These are phyloP conservation scores for Neurospora sp. DNA, from an alignment of 495 filamentous ascomycete genomes.

Conservation along the genomic window DNA sequence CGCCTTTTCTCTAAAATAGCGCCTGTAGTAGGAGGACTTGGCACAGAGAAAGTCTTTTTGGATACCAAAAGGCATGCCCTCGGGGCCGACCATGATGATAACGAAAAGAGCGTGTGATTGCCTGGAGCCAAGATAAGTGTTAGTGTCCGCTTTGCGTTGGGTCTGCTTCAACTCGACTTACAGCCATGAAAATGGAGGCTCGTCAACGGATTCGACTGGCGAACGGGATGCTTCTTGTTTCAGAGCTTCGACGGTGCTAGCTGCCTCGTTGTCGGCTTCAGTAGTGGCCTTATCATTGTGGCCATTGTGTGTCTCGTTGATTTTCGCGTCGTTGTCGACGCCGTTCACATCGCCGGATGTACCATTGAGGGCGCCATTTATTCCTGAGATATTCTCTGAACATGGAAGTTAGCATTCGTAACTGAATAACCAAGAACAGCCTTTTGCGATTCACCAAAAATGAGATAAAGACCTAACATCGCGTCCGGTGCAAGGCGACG, in stretches of 20 bases:
- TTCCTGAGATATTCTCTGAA: not conserved
- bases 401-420: not conserved
- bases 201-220: not conserved
- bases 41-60: conserved; percentile 44
- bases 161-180: conserved; percentile 9
- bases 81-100: conserved; percentile 39
- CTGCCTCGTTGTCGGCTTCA: not conserved
- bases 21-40: conserved; percentile 36
- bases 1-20: conserved; percentile 30
- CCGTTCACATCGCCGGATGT: not conserved
- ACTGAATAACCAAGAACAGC: not conserved
- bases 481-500: not conserved
- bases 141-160: not conserved
- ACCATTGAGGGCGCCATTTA: not conserved
- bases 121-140: conserved; percentile 16
- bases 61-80: conserved; percentile 41
- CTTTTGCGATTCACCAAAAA: not conserved
- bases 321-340: not conserved
- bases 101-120: conserved; percentile 43
- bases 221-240: not conserved
- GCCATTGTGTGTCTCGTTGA: not conserved
- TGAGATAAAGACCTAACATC: not conserved
- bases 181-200: conserved; percentile 25
- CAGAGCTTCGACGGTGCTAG: not conserved
- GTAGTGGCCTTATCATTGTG: not conserved